Conservation (phyloP, 805 yeast genomes). For the Brettanomyces sp. region DNA sequence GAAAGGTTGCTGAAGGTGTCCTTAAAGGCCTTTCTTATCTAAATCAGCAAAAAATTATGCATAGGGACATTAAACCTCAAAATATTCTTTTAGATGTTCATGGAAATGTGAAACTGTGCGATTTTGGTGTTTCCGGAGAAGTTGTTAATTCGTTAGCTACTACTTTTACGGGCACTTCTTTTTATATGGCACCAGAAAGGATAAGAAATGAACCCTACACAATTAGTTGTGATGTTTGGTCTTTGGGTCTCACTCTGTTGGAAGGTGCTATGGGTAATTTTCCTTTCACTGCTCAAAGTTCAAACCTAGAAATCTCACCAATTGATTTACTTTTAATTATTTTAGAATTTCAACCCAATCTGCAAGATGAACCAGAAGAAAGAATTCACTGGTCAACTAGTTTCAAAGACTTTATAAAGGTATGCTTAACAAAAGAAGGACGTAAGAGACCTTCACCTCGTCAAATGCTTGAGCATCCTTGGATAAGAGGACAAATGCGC, state of each 20-base stretch:
- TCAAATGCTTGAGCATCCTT: conserved; percentile 89
- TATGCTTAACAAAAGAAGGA: conserved; percentile 74
- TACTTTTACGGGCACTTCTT: conserved; percentile 94
- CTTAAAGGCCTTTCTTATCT: conserved; percentile 78
- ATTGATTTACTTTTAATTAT: conserved; percentile 79
- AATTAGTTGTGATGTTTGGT: conserved; percentile 95
- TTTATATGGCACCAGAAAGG: conserved; percentile 98
- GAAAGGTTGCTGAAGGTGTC: conserved; percentile 82
- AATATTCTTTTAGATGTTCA: conserved; percentile 66
- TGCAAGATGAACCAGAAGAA: conserved; percentile 67
- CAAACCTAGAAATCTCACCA: conserved; percentile 51
- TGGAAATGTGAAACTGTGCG: conserved; percentile 90
- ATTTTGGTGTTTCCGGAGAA: conserved; percentile 96
- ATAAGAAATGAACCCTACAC: conserved; percentile 93
- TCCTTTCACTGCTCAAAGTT: conserved; percentile 38
- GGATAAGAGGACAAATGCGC: conserved; percentile 73
- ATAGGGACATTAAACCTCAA: conserved; percentile 93
- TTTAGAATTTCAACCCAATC: conserved; percentile 70
- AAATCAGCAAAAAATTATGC: conserved; percentile 82
- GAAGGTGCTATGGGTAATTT: conserved; percentile 92
- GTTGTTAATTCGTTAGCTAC: conserved; percentile 93
- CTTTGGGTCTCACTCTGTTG: conserved; percentile 80
- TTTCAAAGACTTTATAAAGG: conserved; percentile 72
- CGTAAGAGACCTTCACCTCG: conserved; percentile 82
- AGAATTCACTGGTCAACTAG: conserved; percentile 75